These are phyloP conservation scores for Debaryomyces robertsiae DNA, from an alignment of 1,139 yeast species.

Conservation along the genomic window DNA sequence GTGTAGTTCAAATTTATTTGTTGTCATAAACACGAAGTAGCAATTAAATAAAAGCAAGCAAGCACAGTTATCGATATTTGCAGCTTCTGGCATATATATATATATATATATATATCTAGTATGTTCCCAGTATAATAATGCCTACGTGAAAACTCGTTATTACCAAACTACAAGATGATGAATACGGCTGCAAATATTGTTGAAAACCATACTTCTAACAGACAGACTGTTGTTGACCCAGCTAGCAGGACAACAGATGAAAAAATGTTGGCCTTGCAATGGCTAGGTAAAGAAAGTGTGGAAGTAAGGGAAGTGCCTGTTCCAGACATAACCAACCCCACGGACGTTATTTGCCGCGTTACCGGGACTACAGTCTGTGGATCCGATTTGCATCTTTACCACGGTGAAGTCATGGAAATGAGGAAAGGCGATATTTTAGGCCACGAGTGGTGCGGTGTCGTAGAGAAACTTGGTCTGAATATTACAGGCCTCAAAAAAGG, in stretches of 20 bases:
- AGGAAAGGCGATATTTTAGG: conserved; percentile 31
- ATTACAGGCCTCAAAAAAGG: conserved; percentile 30
- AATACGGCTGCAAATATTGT: not conserved
- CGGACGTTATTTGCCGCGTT: conserved; percentile 62
- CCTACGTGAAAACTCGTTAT: too few species aligned
- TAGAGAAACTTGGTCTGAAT: conserved; percentile 29
- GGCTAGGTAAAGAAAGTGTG: not conserved
- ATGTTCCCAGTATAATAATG: too few species aligned
- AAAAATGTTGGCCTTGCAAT: not conserved
- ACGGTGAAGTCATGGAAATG: conserved; percentile 24
- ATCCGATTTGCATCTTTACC: conserved; percentile 33
- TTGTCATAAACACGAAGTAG: too few species aligned
- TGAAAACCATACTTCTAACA: not conserved
- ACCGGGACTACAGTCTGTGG: conserved; percentile 45
- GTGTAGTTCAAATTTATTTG: too few species aligned
- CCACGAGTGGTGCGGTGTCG: conserved; percentile 35
- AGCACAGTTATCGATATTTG: too few species aligned
- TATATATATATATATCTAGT: too few species aligned
- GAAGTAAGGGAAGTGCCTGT: not conserved
- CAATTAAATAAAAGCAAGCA: too few species aligned
- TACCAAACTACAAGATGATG: not conserved
- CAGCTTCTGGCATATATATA: too few species aligned
- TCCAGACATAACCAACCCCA: conserved; percentile 51
- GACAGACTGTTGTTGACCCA: not conserved
- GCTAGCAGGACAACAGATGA: not conserved